A percentile compares a stretch with the other conserved stretches of the same genome.
These are phyloP conservation scores for Centella asiatica DNA, from an alignment of 129 eudicot species.

Conservation along the genomic window DNA sequence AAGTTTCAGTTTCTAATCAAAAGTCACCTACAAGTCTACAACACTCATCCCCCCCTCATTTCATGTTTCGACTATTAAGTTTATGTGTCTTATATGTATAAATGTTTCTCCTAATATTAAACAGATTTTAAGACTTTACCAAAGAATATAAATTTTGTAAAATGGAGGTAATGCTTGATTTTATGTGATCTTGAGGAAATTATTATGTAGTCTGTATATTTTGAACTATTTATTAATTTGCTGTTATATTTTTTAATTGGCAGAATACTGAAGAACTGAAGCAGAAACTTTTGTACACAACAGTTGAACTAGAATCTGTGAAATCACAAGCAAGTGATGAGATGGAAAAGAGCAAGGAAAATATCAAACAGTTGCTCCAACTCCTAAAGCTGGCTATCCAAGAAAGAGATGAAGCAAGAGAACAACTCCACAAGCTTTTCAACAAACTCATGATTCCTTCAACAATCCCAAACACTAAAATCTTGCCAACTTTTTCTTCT, in stretches of 20 bases:
- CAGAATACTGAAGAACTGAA: conserved; percentile 37
- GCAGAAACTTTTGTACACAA: conserved; percentile 34
- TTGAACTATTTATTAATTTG: not conserved
- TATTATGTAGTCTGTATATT: not conserved
- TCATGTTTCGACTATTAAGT: not conserved
- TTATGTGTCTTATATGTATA: not conserved
- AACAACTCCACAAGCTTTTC: conserved; percentile 29
- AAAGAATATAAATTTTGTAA: not conserved
- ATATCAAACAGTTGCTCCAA: conserved; percentile 22
- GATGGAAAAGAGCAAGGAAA: conserved; percentile 30
- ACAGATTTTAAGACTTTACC: not conserved
- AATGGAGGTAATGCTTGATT: not conserved
- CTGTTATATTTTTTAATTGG: not conserved
- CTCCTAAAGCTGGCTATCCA: conserved; percentile 22
- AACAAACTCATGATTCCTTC: conserved; percentile 19
- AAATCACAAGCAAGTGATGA: conserved; percentile 31
- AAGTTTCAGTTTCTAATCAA: not conserved
- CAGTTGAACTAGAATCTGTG: conserved; percentile 35
- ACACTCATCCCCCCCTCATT: too few relatives aligned
- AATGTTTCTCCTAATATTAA: too few relatives aligned
- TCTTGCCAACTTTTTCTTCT: conserved; percentile 8
- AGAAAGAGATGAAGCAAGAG: conserved; percentile 52
- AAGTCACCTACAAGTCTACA: not conserved
- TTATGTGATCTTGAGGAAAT: too few relatives aligned
- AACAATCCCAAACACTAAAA: not conserved